Conservation (phyloP, 2,329 filamentous ascomycete species). For the Didymella keratinophila region DNA sequence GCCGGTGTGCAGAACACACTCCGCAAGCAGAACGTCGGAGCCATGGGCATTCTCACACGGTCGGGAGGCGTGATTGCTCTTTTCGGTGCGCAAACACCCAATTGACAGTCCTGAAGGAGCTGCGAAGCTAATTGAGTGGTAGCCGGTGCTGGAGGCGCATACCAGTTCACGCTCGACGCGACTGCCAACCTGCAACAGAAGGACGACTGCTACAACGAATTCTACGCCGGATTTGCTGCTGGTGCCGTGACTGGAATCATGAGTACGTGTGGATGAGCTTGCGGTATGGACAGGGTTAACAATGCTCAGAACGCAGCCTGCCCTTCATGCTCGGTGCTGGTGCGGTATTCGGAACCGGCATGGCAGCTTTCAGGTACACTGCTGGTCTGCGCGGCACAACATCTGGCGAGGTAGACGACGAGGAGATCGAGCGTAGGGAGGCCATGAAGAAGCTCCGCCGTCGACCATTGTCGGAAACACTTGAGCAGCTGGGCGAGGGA, state of each 20-base stretch:
- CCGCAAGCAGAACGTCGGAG: slow-evolving; percentile 80
- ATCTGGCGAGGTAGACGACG: slow-evolving; percentile 65
- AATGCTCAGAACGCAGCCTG: slow-evolving; percentile 66
- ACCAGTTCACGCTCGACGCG: slow-evolving; percentile 78
- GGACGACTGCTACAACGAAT: slow-evolving; percentile 79
- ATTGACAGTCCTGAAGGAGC: neutral
- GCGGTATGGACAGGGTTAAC: slow-evolving; percentile 28
- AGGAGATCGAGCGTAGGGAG: slow-evolving; percentile 80
- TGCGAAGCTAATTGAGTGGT: slow-evolving; percentile 41
- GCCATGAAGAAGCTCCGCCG: slow-evolving; percentile 75
- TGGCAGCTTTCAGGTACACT: slow-evolving; percentile 73
- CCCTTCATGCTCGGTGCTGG: slow-evolving; percentile 75
- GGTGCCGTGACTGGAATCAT: slow-evolving; percentile 76
- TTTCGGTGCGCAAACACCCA: slow-evolving; percentile 62
- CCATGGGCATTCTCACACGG: slow-evolving; percentile 80
- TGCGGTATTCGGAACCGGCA: slow-evolving; percentile 62
- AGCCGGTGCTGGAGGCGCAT: slow-evolving; percentile 78
- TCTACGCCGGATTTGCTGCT: slow-evolving; percentile 77
- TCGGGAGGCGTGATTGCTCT: slow-evolving; percentile 76
- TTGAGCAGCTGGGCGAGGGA: slow-evolving; percentile 84
- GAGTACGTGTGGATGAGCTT: slow-evolving; percentile 62
- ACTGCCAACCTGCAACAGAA: slow-evolving; percentile 86
- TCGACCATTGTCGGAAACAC: slow-evolving; percentile 78
- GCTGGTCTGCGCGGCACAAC: slow-evolving; percentile 66
- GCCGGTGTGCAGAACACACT: slow-evolving; percentile 88